Evolutionary conservation across 768 basidiomycete species (phyloP), one percentile per base, ranked within the genome.

Genomic region (Boletus rufocinnamomeus): DNA sequence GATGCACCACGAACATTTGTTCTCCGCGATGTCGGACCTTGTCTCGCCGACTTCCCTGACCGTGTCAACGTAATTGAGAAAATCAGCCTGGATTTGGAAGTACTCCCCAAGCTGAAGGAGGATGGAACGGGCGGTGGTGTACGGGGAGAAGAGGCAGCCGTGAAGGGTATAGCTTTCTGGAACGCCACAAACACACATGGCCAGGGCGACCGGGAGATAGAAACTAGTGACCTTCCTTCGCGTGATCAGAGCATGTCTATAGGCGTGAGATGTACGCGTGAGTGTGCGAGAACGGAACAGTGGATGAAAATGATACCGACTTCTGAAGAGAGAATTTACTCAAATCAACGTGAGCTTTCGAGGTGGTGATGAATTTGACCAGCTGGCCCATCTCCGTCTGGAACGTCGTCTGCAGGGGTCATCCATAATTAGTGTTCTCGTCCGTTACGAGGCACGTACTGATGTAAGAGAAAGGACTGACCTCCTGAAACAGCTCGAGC

Each of bases 1-100:
- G 28, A 56, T 30, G 17, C 54, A 56, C 54, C 54, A 56, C 14
- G 54, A 56, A 25, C 54, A 56, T n/a, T 32, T 50, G 35, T 55
- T 55, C 19, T 30, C 23, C 14, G 16, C 9, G 21, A 55, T 52
- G n/a, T 55, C 54, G 10, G 35, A 23, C n/a, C 21, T 6, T 4
- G 14, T 23, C 48, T 55, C 38, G 2, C 48, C 48, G 5, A 35
- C 21, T 9, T 35, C 28, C 21, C 21, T 35, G 6, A 6, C 9
- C 10, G 54, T 30, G 3, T 37, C 21, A 3, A 21, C 21, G 19
- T 38, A 55, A 9, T 52, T 28, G 14, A 52, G 21, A 23, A 52
- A 55, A 10, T 55, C 54, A 3, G 50, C 48, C 19, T 58, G 55
- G 13, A 45, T 38, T 28, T 58, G 57, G 9, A 32, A 32, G 14